These are phyloP conservation scores for Carex littledalei DNA, from an alignment of 176 grass and related monocot genomes.

Conservation along the genomic window DNA sequence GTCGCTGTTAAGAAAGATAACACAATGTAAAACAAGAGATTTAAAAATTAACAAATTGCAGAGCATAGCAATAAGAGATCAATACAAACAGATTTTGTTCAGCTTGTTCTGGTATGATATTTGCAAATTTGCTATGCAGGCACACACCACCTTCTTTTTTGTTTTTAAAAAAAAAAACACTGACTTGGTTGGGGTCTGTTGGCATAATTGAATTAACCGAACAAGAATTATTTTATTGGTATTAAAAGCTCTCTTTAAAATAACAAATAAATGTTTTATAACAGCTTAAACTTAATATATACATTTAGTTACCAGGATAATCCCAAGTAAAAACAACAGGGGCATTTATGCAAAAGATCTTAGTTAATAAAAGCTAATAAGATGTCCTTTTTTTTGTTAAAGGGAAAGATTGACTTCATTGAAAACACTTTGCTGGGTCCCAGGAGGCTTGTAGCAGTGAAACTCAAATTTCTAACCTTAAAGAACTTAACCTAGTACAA, in stretches of 20 bases:
- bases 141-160: background rate
- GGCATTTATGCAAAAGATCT: background rate
- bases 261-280: background rate
- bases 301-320: background rate
- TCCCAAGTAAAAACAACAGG: background rate
- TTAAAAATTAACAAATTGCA: background rate
- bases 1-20: background rate
- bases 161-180: too few relatives aligned
- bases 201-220: background rate
- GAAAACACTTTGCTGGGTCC: constrained; percentile 30
- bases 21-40: background rate
- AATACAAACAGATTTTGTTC: background rate
- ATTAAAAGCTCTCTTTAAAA: background rate
- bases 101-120: background rate
- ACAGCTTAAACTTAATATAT: background rate
- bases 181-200: background rate
- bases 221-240: background rate
- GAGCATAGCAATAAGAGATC: background rate
- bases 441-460: too few relatives aligned
- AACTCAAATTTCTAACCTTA: constrained; percentile 53
- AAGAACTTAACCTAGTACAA: constrained; percentile 20
- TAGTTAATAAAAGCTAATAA: background rate
- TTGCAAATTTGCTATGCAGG: background rate
- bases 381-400: constrained; percentile 49
- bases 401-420: constrained; percentile 53